These are phyloP conservation scores for Botrytis byssoidea DNA, from an alignment of 2,329 filamentous ascomycete species.

Conservation along the genomic window DNA sequence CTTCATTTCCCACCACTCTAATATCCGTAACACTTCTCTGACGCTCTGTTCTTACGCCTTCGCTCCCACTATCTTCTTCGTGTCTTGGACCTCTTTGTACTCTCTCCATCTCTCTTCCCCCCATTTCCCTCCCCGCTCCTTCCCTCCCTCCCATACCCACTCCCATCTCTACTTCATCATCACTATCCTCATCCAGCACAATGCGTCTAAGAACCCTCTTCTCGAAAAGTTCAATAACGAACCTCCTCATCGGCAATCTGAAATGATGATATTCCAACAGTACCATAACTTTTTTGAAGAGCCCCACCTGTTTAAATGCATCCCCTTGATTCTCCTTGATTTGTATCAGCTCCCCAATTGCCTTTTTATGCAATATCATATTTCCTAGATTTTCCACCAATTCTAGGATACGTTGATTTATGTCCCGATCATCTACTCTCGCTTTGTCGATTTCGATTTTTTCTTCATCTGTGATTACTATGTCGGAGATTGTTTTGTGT, in stretches of 20 bases:
- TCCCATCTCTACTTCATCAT: constrained; percentile 47
- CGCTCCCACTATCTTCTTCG: constrained; percentile 45
- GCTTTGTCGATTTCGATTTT: constrained; percentile 48
- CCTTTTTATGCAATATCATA: constrained; percentile 86
- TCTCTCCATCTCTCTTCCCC: constrained; percentile 56
- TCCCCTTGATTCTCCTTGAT: constrained; percentile 73
- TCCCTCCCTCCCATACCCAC: background rate
- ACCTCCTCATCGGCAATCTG: constrained; percentile 78
- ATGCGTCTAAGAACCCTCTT: constrained; percentile 82
- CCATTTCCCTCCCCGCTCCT: constrained; percentile 39
- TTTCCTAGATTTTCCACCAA: constrained; percentile 88
- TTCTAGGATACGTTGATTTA: constrained; percentile 74
- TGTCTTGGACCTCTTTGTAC: constrained; percentile 38
- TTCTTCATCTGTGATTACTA: constrained; percentile 44
- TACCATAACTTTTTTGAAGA: constrained; percentile 83
- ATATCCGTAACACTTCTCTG: constrained; percentile 19
- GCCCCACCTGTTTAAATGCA: constrained; percentile 69
- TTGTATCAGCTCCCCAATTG: constrained; percentile 76
- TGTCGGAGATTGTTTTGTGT: constrained; percentile 36
- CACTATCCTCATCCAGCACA: constrained; percentile 65
- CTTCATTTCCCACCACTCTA: background rate
- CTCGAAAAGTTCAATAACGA: constrained; percentile 92
- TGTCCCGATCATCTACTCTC: constrained; percentile 55
- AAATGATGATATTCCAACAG: constrained; percentile 89
- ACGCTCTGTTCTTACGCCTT: constrained; percentile 14